phyloP scores from a whole-genome alignment of 2,329 filamentous ascomycete species.

The Beauveria sp. region DNA sequence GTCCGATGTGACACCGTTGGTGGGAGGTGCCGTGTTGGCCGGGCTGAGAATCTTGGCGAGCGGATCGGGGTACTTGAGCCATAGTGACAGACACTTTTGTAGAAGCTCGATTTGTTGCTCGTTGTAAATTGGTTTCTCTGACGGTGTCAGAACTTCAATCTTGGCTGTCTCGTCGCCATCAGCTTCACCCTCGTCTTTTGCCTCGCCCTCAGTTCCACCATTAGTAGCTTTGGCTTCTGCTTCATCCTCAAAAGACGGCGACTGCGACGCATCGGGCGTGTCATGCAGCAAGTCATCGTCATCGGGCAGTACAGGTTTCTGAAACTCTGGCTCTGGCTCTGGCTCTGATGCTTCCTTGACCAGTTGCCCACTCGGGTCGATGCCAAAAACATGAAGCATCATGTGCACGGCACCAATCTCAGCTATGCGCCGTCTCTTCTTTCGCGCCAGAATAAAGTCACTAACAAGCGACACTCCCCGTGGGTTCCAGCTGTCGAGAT shows the following conservation, averaged over 20 bases:
- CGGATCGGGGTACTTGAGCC: slow-evolving; percentile 54
- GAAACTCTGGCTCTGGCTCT: slow-evolving; percentile 27
- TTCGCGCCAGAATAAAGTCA: slow-evolving; percentile 72
- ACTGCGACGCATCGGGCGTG: slow-evolving; percentile 45
- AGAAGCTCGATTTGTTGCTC: slow-evolving; percentile 41
- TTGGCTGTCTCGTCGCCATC: slow-evolving; percentile 17
- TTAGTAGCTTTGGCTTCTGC: slow-evolving; percentile 18
- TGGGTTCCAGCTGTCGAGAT: slow-evolving; percentile 75
- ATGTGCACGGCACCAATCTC: slow-evolving; percentile 73
- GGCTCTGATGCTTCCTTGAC: slow-evolving; percentile 24
- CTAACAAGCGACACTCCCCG: slow-evolving; percentile 84
- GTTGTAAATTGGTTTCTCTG: slow-evolving; percentile 33
- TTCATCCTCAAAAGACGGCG: slow-evolving; percentile 25
- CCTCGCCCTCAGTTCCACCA: slow-evolving; percentile 16
- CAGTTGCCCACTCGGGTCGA: slow-evolving; percentile 30
- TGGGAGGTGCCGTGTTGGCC: slow-evolving; percentile 60
- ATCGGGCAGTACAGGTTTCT: slow-evolving; percentile 37
- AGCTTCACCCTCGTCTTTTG: slow-evolving; percentile 13
- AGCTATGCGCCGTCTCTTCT: slow-evolving; percentile 63
- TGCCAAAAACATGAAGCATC: slow-evolving; percentile 52
- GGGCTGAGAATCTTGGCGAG: slow-evolving; percentile 48
- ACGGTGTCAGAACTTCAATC: slow-evolving; percentile 12
- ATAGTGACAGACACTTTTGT: slow-evolving; percentile 54
- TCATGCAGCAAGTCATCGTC: slow-evolving; percentile 53
- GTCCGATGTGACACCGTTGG: slow-evolving; percentile 48